Conservation (phyloP, 306 rosid species). For the Albizia julibrissin region DNA sequence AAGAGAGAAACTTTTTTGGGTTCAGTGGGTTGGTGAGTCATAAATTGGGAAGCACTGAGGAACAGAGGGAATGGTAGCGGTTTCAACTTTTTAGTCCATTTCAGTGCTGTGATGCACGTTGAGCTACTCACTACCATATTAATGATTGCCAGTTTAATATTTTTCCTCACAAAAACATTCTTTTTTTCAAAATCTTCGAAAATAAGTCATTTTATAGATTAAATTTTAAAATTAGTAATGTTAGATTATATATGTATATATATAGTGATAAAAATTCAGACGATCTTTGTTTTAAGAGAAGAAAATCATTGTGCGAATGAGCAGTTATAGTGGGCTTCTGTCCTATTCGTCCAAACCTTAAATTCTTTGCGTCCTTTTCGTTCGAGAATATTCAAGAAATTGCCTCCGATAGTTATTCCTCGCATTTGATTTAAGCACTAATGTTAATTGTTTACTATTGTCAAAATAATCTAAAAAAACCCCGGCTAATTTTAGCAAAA, state of each 20-base stretch:
- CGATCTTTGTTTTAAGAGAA: neutral
- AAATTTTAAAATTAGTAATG: too few relatives aligned
- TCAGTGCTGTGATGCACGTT: constrained; percentile 32
- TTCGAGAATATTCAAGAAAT: neutral
- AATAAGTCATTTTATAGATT: neutral
- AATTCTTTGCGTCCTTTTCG: neutral
- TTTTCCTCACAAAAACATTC: neutral
- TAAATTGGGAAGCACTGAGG: constrained; percentile 29
- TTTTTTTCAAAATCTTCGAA: neutral
- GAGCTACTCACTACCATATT: constrained; percentile 18
- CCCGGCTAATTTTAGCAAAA: neutral
- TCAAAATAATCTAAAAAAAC: neutral
- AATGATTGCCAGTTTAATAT: neutral
- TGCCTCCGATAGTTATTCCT: neutral
- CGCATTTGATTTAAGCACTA: neutral
- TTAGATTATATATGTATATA: too few relatives aligned
- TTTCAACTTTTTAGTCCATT: neutral
- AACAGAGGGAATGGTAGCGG: neutral
- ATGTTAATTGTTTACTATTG: neutral
- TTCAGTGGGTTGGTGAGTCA: constrained; percentile 47
- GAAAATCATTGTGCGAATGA: neutral
- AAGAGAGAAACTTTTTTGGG: constrained; percentile 25
- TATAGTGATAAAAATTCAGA: neutral
- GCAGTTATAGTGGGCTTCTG: neutral
- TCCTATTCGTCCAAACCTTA: neutral